Base-by-base conservation (phyloP, 2,329 filamentous ascomycete species). In the Coleophoma crateriformis region DNA sequence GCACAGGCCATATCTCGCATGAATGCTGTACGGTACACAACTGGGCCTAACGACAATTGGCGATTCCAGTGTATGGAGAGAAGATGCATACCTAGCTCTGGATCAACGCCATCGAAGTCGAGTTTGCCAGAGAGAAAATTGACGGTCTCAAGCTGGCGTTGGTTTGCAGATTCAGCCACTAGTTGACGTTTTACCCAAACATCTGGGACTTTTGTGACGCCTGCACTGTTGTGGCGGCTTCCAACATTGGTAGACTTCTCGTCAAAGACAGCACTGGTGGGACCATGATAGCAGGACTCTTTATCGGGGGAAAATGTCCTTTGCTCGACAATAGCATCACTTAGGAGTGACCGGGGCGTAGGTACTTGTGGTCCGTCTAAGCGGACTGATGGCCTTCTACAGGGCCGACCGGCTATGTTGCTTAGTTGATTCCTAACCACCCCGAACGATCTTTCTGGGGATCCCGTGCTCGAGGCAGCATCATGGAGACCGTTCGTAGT, bases 101-200 rank as follows among this genome's bases (percentile, higher is more conserved):
- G 53, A 2, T 55, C 54, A 2, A 63, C 53, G 3, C 59, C 62
- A 35, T 58, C 55, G 14, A 63, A 78, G 55, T 80, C 75, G 4
- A 79, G 67, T 47, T 71, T 71, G 1, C 68, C 69, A 14, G 68
- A 61, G 4, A 67, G 62, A 38, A 72, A 67, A 52, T 79, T 73
- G 48, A 78, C 62, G 0, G 67, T 66, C 50, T 80, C 77, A 11
- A 78, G 61, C 50, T 80, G 77, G 11, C 74, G 64, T 54, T 76
- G 72, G 46, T 68, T 68, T 27, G 27, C 27, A 27, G 27, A 27
- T 7, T 27, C 27, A 27, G 27, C 27, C 27, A 27, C 27, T 27
- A 27, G 61, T 12, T 70, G 66, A 46, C 70, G 70, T 47, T 73
- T 67, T 35, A 41, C 27, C 46, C 42, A 50, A 15, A 47, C 32